phyloP scores from a whole-genome alignment of 371 early-diverging fungal genomes.

The Mucor piriformis region DNA sequence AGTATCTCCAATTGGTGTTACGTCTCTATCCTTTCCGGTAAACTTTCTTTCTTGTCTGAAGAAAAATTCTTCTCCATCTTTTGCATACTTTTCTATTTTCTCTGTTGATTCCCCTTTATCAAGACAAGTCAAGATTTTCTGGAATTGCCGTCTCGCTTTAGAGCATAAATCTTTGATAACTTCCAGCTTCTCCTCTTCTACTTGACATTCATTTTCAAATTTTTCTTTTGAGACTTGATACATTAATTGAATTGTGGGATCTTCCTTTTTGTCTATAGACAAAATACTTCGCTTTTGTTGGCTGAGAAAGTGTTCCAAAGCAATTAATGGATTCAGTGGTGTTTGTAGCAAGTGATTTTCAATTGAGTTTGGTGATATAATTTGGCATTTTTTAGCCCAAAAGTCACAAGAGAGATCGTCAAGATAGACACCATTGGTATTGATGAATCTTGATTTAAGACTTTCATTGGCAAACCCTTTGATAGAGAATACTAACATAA shows the following conservation, averaged over 20 bases:
- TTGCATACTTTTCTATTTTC: too few species aligned
- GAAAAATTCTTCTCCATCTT: too few species aligned
- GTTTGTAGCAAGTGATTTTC: conserved; percentile 10
- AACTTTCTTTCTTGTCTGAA: too few species aligned
- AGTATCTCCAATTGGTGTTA: too few species aligned
- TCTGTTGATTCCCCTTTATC: background rate
- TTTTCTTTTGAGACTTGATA: conserved; percentile 19
- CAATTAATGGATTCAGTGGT: conserved; percentile 16
- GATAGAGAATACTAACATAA: conserved; percentile 12
- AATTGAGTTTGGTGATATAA: conserved; percentile 17
- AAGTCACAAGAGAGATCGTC: conserved; percentile 11
- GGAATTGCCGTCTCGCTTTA: conserved; percentile 17
- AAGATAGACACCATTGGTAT: conserved; percentile 8
- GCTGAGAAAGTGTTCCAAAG: conserved; percentile 19
- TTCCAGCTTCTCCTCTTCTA: conserved; percentile 19
- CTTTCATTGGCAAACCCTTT: conserved; percentile 11
- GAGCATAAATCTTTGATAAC: conserved; percentile 21
- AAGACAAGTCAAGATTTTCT: conserved; percentile 15
- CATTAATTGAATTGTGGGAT: conserved; percentile 18
- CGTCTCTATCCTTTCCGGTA: too few species aligned
- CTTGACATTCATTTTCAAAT: conserved; percentile 22
- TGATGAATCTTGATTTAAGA: conserved; percentile 12
- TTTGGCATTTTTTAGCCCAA: conserved; percentile 20
- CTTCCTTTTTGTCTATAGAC: conserved; percentile 13
- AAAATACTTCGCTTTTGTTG: conserved; percentile 17